Percentiles rank a stretch among this genome's conserved stretches.
Conservation (phyloP, 768 basidiomycete species). For the Mrakia gelida region DNA sequence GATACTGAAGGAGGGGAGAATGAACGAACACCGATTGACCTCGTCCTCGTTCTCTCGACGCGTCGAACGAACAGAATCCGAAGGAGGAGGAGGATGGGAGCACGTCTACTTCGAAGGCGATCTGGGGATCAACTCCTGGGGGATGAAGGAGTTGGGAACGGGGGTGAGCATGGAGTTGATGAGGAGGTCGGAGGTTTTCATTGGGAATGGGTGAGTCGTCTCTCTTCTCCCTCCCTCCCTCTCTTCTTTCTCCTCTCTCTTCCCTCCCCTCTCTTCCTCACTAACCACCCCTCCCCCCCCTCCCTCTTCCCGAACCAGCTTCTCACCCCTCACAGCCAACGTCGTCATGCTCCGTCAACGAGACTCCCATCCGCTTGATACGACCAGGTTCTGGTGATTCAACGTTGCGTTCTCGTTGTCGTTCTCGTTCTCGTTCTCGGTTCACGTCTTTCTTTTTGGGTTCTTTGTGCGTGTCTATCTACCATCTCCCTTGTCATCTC, state of each 20-base stretch:
- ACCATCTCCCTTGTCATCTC: no score
- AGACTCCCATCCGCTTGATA: neutral
- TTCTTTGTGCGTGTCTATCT: no score
- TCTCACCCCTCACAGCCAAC: neutral
- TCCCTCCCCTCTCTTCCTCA: neutral
- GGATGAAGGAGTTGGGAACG: neutral
- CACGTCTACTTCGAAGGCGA: slow-evolving; percentile 2
- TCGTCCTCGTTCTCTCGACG: no score
- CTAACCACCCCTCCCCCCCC: no score
- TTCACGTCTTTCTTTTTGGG: no score
- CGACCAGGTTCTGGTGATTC: neutral
- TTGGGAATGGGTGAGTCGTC: neutral
- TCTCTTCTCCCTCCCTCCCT: neutral
- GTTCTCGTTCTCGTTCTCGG: neutral
- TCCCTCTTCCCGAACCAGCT: neutral
- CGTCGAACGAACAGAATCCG: slow-evolving; percentile 1
- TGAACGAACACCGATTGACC: no score
- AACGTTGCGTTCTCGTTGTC: neutral
- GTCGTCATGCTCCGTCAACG: slow-evolving; percentile 12
- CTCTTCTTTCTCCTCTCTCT: neutral
- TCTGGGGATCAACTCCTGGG: neutral
- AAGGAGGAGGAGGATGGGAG: slow-evolving; percentile 14
- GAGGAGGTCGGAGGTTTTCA: neutral
- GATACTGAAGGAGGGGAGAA: no score
- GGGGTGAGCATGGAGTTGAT: slow-evolving; percentile 15